These are phyloP conservation scores for Gigaspora rosea DNA, from an alignment of 192 early-diverging fungal species.

Conservation along the genomic window DNA sequence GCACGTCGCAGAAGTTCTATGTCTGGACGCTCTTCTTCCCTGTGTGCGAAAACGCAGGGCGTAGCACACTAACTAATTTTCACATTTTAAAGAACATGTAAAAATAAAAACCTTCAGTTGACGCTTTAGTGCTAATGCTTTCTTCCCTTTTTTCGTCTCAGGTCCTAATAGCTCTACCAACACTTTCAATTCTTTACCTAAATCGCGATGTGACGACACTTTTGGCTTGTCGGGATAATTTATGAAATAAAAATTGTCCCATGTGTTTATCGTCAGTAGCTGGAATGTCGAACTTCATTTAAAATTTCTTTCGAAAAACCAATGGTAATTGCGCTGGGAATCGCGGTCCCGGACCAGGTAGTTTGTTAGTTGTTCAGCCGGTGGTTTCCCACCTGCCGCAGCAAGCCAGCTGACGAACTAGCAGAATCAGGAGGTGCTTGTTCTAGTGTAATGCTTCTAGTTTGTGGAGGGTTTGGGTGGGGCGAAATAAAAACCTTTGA, in stretches of 20 bases:
- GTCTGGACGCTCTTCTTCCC: constrained; percentile 1
- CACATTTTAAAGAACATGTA: constrained; percentile 1
- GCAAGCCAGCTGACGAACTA: no score
- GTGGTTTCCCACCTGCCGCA: no score
- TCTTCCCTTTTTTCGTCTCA: background rate
- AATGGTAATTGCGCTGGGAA: no score
- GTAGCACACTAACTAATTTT: background rate
- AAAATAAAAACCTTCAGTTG: background rate
- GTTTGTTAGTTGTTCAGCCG: no score
- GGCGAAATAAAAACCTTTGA: no score
- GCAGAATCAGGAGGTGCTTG: no score
- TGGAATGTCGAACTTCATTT: no score
- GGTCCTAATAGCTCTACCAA: background rate
- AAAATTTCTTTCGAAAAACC: no score
- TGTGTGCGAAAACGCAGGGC: background rate
- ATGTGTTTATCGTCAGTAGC: background rate
- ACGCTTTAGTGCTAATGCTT: background rate
- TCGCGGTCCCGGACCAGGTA: no score
- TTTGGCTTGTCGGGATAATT: background rate
- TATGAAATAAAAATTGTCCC: background rate
- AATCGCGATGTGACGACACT: background rate
- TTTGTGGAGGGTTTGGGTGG: no score
- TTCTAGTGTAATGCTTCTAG: no score
- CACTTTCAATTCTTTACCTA: background rate
- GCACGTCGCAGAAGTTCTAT: background rate